Base-by-base conservation (phyloP, 306 rosid genomes). In the Lupinus albus region DNA sequence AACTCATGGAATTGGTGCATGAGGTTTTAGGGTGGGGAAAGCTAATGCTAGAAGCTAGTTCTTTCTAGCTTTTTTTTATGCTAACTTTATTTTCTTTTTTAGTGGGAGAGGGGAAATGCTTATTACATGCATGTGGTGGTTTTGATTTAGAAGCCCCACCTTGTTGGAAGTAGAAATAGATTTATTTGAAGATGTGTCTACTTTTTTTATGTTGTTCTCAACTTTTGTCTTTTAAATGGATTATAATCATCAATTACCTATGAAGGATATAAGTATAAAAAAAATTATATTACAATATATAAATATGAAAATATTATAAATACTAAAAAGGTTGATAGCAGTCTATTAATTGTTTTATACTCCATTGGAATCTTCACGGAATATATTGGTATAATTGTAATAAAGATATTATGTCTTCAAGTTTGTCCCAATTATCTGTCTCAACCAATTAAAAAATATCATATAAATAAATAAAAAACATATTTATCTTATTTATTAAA, bases 121-220 rank as follows among this genome's bases (percentile, higher is more conserved):
- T 13, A 61, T 60, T 13, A 61, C 38, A 58, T 45, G 53, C 71
- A 63, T 25, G 64, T 42, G 47, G 71, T 79, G 75, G 73, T 64
- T 71, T 74, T 25, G 73, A 36, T 36, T 1, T 36, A 53, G 67
- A 73, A 71, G 68, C 77, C 86, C 84, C 84, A 75, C 82, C 82
- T 82, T 76, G 84, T 85, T 70, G 79, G 80, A 76, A 68, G 78
- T 61, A 51, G 16, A 55, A 71, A 59, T 65, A 76, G 76, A 70
- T 75, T 7, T 36, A 71, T 61, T 64, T 71, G 11, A 52, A 58
- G 25, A 11, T 10, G 67, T 48, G 13, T 61, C 56, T 66, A 35
- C 71, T 72, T 65, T 75, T 75, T 72, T 39, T 13, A 41, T 70
- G 61, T 25, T 21, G 49, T 53, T 54, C 59, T 35, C 49, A 32